Base-by-base conservation (phyloP, 768 basidiomycete genomes). In the Mycena metata region DNA sequence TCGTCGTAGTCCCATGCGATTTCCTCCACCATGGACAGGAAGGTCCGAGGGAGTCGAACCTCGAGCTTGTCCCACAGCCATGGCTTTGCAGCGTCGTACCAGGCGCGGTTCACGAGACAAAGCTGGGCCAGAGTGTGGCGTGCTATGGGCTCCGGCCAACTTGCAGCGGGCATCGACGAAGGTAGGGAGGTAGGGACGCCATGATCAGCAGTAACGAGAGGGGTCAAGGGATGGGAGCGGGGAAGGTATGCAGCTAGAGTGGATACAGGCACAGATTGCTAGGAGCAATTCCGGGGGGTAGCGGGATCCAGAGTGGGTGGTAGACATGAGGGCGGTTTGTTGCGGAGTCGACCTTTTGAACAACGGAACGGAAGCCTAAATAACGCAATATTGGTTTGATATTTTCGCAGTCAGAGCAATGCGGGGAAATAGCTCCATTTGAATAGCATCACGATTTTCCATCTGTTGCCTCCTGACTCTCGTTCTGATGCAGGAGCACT, bases 41-140 rank as follows among this genome's bases (percentile, higher is more conserved):
- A 96, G 70, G 87, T 90, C n/a, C 90, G 87, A 12, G 94, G 94
- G 7, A 95, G 86, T 7, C 93, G 88, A 57, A 96, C 91, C 77
- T 95, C 94, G 69, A 96, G 82, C 67, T 89, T 89, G 65, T 87
- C 88, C 94, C 94, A 96, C 7, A 96, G 82, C 92, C 91, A 96
- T 0, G 94, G 94, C 72, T 91, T 91, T n/a, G 94, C 92, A 1
- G 93, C 94, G 33, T 88, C 86, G 75, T 89, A 89, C 91, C 92
- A 95, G 3, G 88, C 84, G 73, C 83, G 91, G 74, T 89, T 93
- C 47, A 94, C 93, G 68, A 93, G 86, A 73, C 91, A 93, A 49
- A 95, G 89, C 72, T 79, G 89, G 7, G 88, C 83, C 23, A 96
- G 83, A 0, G 94, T 90, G 64, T 79, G 83, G 15, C 94, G 88